A percentile compares a stretch with the other conserved stretches of the same genome.
Conservation (phyloP, 345 rosid species). For the Microcos paniculata region DNA sequence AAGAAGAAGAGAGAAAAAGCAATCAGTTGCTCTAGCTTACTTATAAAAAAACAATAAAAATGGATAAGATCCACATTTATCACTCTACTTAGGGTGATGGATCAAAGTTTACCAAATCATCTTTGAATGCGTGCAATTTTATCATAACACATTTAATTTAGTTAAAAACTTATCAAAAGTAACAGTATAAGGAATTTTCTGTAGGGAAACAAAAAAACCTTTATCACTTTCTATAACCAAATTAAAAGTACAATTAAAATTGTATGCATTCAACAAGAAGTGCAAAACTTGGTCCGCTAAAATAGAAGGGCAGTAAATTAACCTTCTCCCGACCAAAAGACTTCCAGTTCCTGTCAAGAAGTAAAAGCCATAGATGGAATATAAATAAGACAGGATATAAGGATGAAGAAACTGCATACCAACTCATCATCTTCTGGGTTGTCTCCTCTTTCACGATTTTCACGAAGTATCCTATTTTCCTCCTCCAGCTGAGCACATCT, state of each 20-base stretch:
- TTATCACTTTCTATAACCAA: background rate
- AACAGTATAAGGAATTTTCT: background rate
- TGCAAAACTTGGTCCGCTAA: background rate
- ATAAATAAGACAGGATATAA: background rate
- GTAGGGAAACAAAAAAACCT: no score
- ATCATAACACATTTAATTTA: background rate
- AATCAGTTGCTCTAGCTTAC: no score
- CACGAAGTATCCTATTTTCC: constrained; percentile 72
- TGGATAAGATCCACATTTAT: no score
- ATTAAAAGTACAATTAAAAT: background rate
- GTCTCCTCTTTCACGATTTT: constrained; percentile 56
- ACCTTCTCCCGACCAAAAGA: background rate
- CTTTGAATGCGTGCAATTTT: background rate
- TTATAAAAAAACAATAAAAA: no score
- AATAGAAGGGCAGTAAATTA: background rate
- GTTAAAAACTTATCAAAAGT: background rate
- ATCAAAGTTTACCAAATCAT: background rate
- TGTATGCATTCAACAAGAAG: background rate
- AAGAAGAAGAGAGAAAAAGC: no score
- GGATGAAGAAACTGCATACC: constrained; percentile 43
- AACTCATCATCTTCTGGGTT: constrained; percentile 77
- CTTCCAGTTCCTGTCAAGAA: background rate
- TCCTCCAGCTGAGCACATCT: constrained; percentile 94
- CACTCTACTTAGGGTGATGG: no score
- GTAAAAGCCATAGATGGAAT: constrained; percentile 5